Base-by-base conservation (phyloP, 352 stramenopile species). In the Pythium aquatile region DNA sequence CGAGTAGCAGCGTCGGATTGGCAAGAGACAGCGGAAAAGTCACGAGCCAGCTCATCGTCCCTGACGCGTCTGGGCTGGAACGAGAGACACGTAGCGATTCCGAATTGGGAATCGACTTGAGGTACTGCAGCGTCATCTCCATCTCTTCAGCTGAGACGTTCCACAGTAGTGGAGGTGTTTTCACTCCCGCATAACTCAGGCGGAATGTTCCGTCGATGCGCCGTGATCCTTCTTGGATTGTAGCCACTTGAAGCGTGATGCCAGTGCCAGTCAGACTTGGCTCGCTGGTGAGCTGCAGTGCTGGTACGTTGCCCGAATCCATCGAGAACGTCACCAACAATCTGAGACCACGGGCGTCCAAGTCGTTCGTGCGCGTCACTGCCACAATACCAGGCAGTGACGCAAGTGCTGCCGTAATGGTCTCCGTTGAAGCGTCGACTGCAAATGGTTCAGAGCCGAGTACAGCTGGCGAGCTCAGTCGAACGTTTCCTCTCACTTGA, bases 121-220 rank as follows among this genome's bases (percentile, higher is more conserved):
- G 76, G 35, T 86, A 79, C 63, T 89, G 74, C 5, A 97, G 69
- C 10, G 87, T 79, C 20, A 59, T 66, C 35, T 86, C 78, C 40
- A 97, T 74, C n/a, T 96, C 87, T 51, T 91, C 80, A 14, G 85
- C 82, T 4, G 89, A 89, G n/a, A 90, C 73, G 63, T 97, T 91
- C 74, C 84, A 84, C 8, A 75, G 49, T 29, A 98, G 72, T 24
- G 63, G 65, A 2, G 75, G 77, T 1, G 91, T 91, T 10, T 52
- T 67, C 14, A 88, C 70, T 11, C 73, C 74, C 24, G 67, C 70
- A 26, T 91, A 92, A 0, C 37, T 59, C 6, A 94, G 66, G 7
- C 40, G 17, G 53, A 93, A 93, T 5, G 59, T 68, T 16, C 86
- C 83, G 28, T 56, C 61, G n/a, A 88, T 77, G 8, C 65, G 59